phyloP scores from a whole-genome alignment of 1,139 yeast species.

The Candida smagusa region DNA sequence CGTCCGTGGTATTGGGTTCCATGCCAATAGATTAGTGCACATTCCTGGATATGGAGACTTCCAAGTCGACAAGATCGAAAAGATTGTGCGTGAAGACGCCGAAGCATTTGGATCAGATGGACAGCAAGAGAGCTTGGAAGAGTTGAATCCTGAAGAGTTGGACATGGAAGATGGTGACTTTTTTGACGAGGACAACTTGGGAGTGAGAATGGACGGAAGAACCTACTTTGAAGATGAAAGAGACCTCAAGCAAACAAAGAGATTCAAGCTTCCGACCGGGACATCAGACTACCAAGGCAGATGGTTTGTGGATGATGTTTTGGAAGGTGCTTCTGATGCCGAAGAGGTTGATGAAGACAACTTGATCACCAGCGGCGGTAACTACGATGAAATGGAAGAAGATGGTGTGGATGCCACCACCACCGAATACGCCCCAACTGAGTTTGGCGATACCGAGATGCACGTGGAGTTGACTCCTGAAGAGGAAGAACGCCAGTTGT shows the following conservation, averaged over 20 bases:
- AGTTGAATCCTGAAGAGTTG: slow-evolving; percentile 57
- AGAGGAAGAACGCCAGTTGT: slow-evolving; percentile 78
- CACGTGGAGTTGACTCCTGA: slow-evolving; percentile 75
- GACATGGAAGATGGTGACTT: slow-evolving; percentile 48
- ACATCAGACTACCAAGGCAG: slow-evolving; percentile 92
- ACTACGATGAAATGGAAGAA: slow-evolving; percentile 35
- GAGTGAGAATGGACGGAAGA: slow-evolving; percentile 72
- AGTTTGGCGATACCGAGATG: slow-evolving; percentile 53
- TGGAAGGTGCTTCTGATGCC: slow-evolving; percentile 49
- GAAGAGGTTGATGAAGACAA: slow-evolving; percentile 44
- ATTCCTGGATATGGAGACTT: slow-evolving; percentile 90
- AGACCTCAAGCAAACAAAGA: slow-evolving; percentile 19
- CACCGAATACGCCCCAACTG: slow-evolving; percentile 42
- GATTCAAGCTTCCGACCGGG: slow-evolving; percentile 67
- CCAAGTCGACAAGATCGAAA: slow-evolving; percentile 68
- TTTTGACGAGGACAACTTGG: slow-evolving; percentile 44
- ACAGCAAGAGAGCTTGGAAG: slow-evolving; percentile 64
- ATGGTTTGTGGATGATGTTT: slow-evolving; percentile 71
- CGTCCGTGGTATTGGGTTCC: slow-evolving; percentile 83
- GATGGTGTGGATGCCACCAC: slow-evolving; percentile 20
- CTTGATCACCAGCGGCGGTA: slow-evolving; percentile 13
- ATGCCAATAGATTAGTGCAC: slow-evolving; percentile 74
- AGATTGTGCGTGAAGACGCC: slow-evolving; percentile 30
- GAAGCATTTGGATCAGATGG: slow-evolving; percentile 44
- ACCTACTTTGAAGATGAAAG: slow-evolving; percentile 52